phyloP scores from a whole-genome alignment of 1,139 yeast species.

The Saccharomycopsis hybrid region DNA sequence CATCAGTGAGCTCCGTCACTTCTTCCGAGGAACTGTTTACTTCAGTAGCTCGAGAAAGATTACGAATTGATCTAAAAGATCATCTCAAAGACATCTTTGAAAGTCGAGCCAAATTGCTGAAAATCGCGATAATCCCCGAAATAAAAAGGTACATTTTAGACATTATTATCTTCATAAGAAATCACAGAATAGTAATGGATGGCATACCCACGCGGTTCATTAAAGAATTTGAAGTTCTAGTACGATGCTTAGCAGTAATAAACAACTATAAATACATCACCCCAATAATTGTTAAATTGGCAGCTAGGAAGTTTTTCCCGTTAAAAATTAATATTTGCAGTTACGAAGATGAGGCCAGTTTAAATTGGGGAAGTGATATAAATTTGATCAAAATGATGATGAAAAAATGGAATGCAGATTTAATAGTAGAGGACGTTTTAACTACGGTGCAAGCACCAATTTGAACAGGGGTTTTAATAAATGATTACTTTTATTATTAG shows the following conservation, averaged over 20 bases:
- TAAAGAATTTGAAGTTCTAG: constrained; percentile 36
- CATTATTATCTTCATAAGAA: constrained; percentile 41
- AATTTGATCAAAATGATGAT: constrained; percentile 36
- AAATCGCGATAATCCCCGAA: constrained; percentile 38
- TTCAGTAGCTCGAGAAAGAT: neutral
- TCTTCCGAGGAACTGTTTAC: no score
- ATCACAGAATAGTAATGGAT: constrained; percentile 42
- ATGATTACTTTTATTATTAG: no score
- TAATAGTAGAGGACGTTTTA: constrained; percentile 44
- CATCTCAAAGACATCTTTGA: constrained; percentile 12
- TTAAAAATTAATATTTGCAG: constrained; percentile 34
- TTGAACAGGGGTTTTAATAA: constrained; percentile 19
- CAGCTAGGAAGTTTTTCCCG: constrained; percentile 43
- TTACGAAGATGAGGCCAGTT: constrained; percentile 42
- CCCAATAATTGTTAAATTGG: constrained; percentile 43
- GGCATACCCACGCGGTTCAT: constrained; percentile 45
- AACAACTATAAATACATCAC: constrained; percentile 38
- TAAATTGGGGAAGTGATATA: constrained; percentile 48
- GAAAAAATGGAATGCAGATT: constrained; percentile 37
- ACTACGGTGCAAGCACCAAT: constrained; percentile 42
- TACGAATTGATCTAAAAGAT: neutral
- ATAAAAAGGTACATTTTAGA: constrained; percentile 49
- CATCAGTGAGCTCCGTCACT: neutral
- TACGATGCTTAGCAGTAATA: constrained; percentile 36
- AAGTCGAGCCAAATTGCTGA: constrained; percentile 21